These are phyloP conservation scores for Hanseniaspora sp. DNA, from an alignment of 1,139 yeast genomes.

Conservation along the genomic window DNA sequence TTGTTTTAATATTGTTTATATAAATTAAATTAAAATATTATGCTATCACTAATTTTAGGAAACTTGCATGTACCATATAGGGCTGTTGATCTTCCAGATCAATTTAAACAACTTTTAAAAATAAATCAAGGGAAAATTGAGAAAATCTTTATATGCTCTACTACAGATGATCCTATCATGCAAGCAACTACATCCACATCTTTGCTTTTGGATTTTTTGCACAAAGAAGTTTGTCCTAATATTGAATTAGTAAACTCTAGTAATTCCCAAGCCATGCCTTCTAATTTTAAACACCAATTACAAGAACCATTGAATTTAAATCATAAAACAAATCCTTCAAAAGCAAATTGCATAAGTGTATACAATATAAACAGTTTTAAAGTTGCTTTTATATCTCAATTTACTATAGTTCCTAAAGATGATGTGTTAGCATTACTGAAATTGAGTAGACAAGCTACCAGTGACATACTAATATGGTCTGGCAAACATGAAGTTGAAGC, in stretches of 20 bases:
- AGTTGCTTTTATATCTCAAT: constrained; percentile 80
- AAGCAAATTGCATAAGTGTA: background rate
- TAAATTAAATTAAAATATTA: background rate
- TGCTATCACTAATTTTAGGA: constrained; percentile 84
- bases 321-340: background rate
- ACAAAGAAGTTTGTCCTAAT: constrained; percentile 2
- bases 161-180: constrained; percentile 13
- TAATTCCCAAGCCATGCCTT: background rate
- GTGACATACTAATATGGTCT: constrained; percentile 90
- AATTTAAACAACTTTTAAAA: constrained; percentile 19
- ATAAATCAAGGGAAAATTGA: constrained; percentile 11
- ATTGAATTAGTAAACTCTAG: constrained; percentile 7
- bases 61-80: constrained; percentile 86
- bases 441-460: constrained; percentile 83
- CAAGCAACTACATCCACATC: background rate
- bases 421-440: constrained; percentile 78
- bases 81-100: constrained; percentile 37
- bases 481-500: constrained; percentile 91
- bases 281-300: background rate
- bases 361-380: constrained; percentile 53
- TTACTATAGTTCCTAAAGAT: constrained; percentile 67
- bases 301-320: background rate
- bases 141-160: constrained; percentile 12
- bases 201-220: constrained; percentile 1
- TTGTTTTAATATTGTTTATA: no score